These are phyloP conservation scores for Pythium phragmitis DNA, from an alignment of 352 stramenopile species.

Conservation along the genomic window DNA sequence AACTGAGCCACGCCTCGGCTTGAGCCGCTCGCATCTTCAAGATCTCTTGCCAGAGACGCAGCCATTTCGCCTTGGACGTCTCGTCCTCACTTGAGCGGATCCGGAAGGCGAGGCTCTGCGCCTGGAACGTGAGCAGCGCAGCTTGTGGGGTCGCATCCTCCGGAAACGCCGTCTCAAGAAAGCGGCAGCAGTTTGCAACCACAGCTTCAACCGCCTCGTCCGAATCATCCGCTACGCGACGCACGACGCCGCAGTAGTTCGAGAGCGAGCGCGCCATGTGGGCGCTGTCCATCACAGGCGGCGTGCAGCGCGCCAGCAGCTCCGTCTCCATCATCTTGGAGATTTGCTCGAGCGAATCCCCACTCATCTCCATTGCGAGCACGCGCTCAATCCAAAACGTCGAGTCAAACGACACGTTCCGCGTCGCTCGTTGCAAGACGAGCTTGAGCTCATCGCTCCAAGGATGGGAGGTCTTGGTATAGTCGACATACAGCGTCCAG, in stretches of 20 bases:
- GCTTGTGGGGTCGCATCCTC: conserved; percentile 33
- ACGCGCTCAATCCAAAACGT: conserved; percentile 52
- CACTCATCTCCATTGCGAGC: conserved; percentile 44
- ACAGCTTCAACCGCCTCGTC: conserved; percentile 30
- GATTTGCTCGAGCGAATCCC: conserved; percentile 19
- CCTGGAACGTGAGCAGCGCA: conserved; percentile 46
- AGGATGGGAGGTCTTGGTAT: conserved; percentile 16
- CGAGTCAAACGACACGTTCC: conserved; percentile 73
- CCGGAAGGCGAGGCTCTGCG: conserved; percentile 39
- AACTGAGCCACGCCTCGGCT: conserved; percentile 44
- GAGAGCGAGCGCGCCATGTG: conserved; percentile 51
- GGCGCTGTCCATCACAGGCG: conserved; percentile 53
- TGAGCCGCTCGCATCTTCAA: conserved; percentile 26
- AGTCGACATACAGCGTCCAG: conserved; percentile 59
- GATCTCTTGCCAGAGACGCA: conserved; percentile 36
- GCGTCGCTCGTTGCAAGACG: conserved; percentile 41
- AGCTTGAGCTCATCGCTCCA: conserved; percentile 7
- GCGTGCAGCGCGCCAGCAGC: conserved; percentile 32
- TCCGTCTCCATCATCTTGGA: conserved; percentile 28
- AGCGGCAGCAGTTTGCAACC: conserved; percentile 36
- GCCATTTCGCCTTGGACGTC: conserved; percentile 22
- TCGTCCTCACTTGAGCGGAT: neutral
- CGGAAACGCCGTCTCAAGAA: conserved; percentile 37
- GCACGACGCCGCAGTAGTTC: conserved; percentile 26
- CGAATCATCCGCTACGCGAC: conserved; percentile 10